phyloP scores from a whole-genome alignment of 2,329 filamentous ascomycete genomes.

The Phaeomoniella chlamydospora region DNA sequence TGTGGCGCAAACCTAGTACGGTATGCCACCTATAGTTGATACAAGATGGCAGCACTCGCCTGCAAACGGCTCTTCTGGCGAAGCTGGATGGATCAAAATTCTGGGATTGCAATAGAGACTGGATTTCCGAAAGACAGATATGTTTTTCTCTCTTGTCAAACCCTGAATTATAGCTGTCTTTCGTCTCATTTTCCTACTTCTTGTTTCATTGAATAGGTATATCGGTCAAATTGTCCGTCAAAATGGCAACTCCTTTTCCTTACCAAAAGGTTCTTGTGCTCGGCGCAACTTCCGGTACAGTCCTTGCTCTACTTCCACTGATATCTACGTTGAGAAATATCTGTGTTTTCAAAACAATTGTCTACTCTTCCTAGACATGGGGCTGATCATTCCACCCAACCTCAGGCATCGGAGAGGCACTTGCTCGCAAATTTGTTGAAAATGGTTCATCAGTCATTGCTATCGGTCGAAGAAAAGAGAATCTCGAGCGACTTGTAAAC shows the following conservation, averaged over 20 bases:
- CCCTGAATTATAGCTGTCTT: too few relatives aligned
- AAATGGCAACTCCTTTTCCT: slow-evolving; percentile 15
- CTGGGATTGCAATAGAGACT: too few relatives aligned
- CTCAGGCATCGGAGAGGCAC: slow-evolving; percentile 28
- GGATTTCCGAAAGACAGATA: too few relatives aligned
- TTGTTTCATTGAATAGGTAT: too few relatives aligned
- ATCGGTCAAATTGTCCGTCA: too few relatives aligned
- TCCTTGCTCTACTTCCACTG: background rate
- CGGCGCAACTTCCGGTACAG: slow-evolving; percentile 26
- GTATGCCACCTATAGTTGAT: too few relatives aligned
- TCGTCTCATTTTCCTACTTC: too few relatives aligned
- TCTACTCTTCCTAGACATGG: background rate
- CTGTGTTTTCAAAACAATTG: background rate
- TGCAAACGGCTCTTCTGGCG: too few relatives aligned
- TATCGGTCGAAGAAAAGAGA: slow-evolving; percentile 35
- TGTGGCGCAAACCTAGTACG: too few relatives aligned
- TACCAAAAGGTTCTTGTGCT: slow-evolving; percentile 40
- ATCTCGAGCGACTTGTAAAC: slow-evolving; percentile 31
- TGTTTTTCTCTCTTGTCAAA: too few relatives aligned
- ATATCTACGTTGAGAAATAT: background rate
- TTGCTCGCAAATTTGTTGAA: slow-evolving; percentile 32
- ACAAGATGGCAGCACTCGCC: too few relatives aligned
- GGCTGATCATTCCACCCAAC: background rate
- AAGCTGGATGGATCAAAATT: too few relatives aligned
- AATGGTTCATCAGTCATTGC: slow-evolving; percentile 33